Percentiles rank a stretch among this genome's conserved stretches.
Conservation (phyloP, 371 early-diverging fungal genomes). For the Entomophthora muscae region DNA sequence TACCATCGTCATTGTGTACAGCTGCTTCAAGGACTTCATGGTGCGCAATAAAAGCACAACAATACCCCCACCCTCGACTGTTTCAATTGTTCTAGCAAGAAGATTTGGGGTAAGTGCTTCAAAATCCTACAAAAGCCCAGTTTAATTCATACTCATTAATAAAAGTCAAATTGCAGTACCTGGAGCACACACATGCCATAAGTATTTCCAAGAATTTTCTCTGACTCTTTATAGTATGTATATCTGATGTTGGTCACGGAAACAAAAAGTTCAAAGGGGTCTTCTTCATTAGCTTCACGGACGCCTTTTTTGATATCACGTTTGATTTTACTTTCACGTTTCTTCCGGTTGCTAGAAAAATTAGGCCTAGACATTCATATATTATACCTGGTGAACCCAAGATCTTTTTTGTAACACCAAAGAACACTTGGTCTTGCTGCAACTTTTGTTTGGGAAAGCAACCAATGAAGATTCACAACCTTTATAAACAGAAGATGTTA, state of each 20-base stretch:
- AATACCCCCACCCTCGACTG: slow-evolving; percentile 97
- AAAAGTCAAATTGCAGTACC: slow-evolving; percentile 13
- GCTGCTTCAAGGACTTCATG: slow-evolving; percentile 86
- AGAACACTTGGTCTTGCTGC: slow-evolving; percentile 81
- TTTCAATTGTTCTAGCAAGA: slow-evolving; percentile 94
- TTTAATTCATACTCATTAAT: slow-evolving; percentile 10
- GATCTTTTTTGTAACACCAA: slow-evolving; percentile 98
- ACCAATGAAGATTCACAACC: slow-evolving; percentile 91
- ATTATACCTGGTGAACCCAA: slow-evolving; percentile 66
- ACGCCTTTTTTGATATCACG: slow-evolving; percentile 76
- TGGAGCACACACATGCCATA: slow-evolving; percentile 97
- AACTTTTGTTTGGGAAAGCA: slow-evolving; percentile 85
- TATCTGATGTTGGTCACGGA: slow-evolving; percentile 90
- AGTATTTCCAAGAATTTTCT: slow-evolving; percentile 96
- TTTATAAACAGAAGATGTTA: slow-evolving; percentile 15
- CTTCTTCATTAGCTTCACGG: slow-evolving; percentile 76
- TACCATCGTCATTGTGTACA: slow-evolving; percentile 95
- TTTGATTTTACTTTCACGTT: slow-evolving; percentile 87
- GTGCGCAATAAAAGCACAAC: slow-evolving; percentile 85
- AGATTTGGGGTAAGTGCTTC: slow-evolving; percentile 97
- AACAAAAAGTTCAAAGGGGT: slow-evolving; percentile 88
- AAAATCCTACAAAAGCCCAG: slow-evolving; percentile 53
- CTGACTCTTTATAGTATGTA: slow-evolving; percentile 96
- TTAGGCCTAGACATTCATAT: background rate
- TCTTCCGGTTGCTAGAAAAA: slow-evolving; percentile 66